phyloP scores from a whole-genome alignment of 139 green algal genomes.

The Eudorina sp. region DNA sequence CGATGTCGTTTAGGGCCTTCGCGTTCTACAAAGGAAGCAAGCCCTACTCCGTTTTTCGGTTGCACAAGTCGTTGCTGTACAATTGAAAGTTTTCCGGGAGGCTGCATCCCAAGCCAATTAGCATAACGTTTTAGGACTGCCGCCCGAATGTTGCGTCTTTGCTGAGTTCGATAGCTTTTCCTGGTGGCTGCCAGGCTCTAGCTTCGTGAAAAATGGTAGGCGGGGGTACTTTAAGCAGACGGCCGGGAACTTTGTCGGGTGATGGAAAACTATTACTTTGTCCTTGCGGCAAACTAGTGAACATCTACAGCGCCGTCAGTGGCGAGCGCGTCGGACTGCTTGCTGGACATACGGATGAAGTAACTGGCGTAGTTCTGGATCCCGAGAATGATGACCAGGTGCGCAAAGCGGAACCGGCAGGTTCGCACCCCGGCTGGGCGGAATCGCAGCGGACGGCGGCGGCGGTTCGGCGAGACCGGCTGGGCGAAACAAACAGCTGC shows the following conservation, averaged over 20 bases:
- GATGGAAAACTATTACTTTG: constrained; percentile 65
- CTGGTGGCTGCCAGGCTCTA: no score
- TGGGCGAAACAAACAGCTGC: no score
- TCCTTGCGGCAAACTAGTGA: constrained; percentile 54
- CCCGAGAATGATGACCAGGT: constrained; percentile 52
- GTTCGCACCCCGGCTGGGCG: background rate
- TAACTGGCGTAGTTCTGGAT: constrained; percentile 64
- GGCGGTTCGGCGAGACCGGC: constrained; percentile 8
- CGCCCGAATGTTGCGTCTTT: no score
- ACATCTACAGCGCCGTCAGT: constrained; percentile 64
- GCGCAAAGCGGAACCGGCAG: background rate
- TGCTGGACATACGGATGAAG: constrained; percentile 59
- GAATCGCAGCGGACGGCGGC: constrained; percentile 23
- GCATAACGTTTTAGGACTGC: no score
- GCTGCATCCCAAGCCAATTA: no score
- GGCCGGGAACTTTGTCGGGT: constrained; percentile 25
- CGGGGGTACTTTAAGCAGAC: constrained; percentile 35
- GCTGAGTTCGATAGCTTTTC: no score
- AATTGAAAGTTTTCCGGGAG: no score
- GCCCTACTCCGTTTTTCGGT: no score
- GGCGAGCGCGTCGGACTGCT: constrained; percentile 61
- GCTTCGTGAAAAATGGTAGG: constrained; percentile 29
- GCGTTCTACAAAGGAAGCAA: no score
- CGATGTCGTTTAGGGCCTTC: no score
- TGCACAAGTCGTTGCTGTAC: no score